These are phyloP conservation scores for Cochlearia excelsa DNA, from an alignment of 345 rosid genomes.

Conservation along the genomic window DNA sequence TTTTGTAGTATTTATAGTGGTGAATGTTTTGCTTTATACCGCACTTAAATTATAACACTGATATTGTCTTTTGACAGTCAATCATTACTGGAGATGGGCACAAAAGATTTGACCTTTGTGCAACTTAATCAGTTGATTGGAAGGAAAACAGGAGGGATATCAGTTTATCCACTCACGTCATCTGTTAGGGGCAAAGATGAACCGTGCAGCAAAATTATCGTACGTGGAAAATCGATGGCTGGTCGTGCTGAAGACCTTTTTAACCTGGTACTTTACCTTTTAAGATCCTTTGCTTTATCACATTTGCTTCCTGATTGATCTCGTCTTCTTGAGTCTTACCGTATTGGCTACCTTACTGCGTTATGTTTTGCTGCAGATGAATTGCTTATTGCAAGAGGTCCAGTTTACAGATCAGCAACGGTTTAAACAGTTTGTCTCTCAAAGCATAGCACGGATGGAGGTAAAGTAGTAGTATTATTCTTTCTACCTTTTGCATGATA, in stretches of 20 bases:
- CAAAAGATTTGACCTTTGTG: slow-evolving; percentile 83
- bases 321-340: too few species aligned
- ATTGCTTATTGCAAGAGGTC: slow-evolving; percentile 86
- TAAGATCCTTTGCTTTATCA: too few species aligned
- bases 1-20: background rate
- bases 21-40: too few species aligned
- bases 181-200: slow-evolving; percentile 70
- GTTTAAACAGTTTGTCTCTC: slow-evolving; percentile 94
- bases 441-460: slow-evolving; percentile 98
- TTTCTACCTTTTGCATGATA: slow-evolving; percentile 15
- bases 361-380: slow-evolving; percentile 47
- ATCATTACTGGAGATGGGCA: slow-evolving; percentile 96
- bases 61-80: slow-evolving; percentile 49
- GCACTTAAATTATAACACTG: too few species aligned
- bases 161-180: slow-evolving; percentile 89
- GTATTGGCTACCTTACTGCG: background rate
- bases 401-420: slow-evolving; percentile 92
- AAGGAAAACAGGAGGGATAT: slow-evolving; percentile 97
- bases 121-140: slow-evolving; percentile 98
- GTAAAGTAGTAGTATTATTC: slow-evolving; percentile 33
- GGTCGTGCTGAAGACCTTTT: too few species aligned
- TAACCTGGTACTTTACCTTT: too few species aligned
- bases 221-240: slow-evolving; percentile 3
- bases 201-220: slow-evolving; percentile 78
- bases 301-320: too few species aligned